Conservation (phyloP, 306 rosid genomes). For the Cercis canadensis region DNA sequence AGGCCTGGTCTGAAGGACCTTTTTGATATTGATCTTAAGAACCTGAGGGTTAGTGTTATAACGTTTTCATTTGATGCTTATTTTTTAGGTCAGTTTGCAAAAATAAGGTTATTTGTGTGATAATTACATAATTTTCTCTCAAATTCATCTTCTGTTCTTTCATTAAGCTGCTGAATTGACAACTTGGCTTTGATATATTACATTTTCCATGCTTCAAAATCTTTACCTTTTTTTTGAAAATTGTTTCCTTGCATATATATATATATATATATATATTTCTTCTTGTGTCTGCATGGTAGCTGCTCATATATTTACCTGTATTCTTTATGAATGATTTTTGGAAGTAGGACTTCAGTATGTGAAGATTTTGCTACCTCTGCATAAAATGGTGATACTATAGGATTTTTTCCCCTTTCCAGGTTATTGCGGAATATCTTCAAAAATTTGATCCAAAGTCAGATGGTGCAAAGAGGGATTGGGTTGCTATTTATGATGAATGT, state of each 20-base stretch:
- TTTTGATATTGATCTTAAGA: constrained; percentile 95
- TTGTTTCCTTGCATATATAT: constrained; percentile 20
- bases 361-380: constrained; percentile 21
- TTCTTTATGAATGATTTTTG: neutral
- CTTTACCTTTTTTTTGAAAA: constrained; percentile 2
- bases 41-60: constrained; percentile 86
- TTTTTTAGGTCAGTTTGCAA: constrained; percentile 19
- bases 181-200: constrained; percentile 11
- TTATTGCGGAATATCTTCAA: constrained; percentile 96
- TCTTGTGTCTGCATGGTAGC: neutral
- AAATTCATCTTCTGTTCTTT: constrained; percentile 16
- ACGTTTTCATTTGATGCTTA: constrained; percentile 31
- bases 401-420: constrained; percentile 56
- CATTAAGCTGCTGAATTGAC: constrained; percentile 27
- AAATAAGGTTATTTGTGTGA: constrained; percentile 19
- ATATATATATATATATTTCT: constrained; percentile 20
- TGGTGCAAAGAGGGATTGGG: constrained; percentile 99
- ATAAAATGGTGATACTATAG: constrained; percentile 24
- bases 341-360: constrained; percentile 9
- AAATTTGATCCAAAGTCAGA: constrained; percentile 98
- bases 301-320: neutral
- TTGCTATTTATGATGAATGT: constrained; percentile 99
- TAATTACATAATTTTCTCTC: constrained; percentile 11
- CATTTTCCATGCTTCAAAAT: neutral
- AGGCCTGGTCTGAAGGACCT: constrained; percentile 98